These are phyloP conservation scores for Plasmodium cynomolgi DNA, from an alignment of 169 alveolate genomes.

Conservation along the genomic window DNA sequence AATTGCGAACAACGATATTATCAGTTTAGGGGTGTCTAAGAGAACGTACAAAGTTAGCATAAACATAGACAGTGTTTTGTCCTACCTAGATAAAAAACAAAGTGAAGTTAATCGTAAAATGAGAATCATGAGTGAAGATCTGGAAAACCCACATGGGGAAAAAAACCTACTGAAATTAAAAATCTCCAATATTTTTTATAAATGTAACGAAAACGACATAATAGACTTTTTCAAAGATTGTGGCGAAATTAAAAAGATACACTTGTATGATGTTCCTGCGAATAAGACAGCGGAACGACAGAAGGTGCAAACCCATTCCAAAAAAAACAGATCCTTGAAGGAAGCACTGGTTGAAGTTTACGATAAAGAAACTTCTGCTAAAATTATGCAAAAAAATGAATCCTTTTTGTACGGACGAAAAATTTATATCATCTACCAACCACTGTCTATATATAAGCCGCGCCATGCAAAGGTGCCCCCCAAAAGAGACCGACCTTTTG, in stretches of 20 bases:
- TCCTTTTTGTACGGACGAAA: constrained; percentile 64
- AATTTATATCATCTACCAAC: constrained; percentile 46
- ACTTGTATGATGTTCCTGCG: constrained; percentile 21
- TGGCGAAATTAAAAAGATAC: constrained; percentile 61
- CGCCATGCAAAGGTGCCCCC: background rate
- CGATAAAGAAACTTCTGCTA: constrained; percentile 40
- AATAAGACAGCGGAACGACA: background rate
- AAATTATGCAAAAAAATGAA: constrained; percentile 51
- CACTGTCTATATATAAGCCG: background rate
- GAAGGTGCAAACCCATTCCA: background rate
- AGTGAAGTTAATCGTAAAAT: constrained; percentile 36
- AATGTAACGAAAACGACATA: constrained; percentile 72
- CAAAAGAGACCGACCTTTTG: background rate
- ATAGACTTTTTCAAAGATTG: constrained; percentile 65
- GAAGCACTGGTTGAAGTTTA: constrained; percentile 63
- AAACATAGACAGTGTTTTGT: constrained; percentile 45
- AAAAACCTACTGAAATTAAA: constrained; percentile 37
- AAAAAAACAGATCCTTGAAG: constrained; percentile 12
- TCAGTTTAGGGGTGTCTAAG: constrained; percentile 70
- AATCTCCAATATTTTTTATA: constrained; percentile 57
- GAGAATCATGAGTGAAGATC: constrained; percentile 51
- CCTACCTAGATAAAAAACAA: constrained; percentile 41
- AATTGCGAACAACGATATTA: constrained; percentile 40
- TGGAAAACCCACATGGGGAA: constrained; percentile 20
- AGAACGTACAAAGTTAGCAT: constrained; percentile 65